Evolutionary conservation across 305 asterid species (phyloP).

Genomic region (Fraxinus xanthoxyloides): DNA sequence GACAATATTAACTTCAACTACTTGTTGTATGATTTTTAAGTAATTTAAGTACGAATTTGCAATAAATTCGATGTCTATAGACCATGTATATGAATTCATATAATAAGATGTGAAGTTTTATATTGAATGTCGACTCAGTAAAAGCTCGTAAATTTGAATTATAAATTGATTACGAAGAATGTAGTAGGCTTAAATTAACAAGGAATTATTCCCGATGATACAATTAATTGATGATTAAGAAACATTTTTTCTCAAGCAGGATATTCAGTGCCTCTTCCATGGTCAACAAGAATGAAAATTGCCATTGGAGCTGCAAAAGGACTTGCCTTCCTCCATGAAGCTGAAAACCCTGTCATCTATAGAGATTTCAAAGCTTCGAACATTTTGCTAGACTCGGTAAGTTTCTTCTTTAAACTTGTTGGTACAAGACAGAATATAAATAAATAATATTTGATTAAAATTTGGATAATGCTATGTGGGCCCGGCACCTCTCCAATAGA

Average conservation of each 20-base stretch:
- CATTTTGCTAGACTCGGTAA: constrained; percentile 35
- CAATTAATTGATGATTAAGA: not conserved
- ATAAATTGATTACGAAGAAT: not conserved
- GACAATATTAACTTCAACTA: not conserved
- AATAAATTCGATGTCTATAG: not conserved
- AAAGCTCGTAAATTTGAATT: not conserved
- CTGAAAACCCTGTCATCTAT: constrained; percentile 27
- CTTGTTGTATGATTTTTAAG: not conserved
- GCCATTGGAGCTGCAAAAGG: constrained; percentile 41
- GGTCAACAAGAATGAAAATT: constrained; percentile 36
- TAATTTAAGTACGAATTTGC: not conserved
- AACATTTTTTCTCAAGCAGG: constrained; percentile 7
- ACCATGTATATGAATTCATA: not conserved
- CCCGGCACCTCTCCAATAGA: no score
- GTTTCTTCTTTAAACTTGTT: not conserved
- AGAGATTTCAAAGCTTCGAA: constrained; percentile 41
- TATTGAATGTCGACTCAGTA: not conserved
- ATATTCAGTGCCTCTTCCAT: constrained; percentile 32
- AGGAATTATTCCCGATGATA: not conserved
- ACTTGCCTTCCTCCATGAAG: constrained; percentile 35
- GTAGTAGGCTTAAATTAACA: not conserved
- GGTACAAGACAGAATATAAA: not conserved
- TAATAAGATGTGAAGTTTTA: not conserved
- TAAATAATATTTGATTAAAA: not conserved
- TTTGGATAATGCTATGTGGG: no score